Evolutionary conservation across 2,329 filamentous ascomycete genomes (phyloP).

Genomic region (Ophiostoma australiae): DNA sequence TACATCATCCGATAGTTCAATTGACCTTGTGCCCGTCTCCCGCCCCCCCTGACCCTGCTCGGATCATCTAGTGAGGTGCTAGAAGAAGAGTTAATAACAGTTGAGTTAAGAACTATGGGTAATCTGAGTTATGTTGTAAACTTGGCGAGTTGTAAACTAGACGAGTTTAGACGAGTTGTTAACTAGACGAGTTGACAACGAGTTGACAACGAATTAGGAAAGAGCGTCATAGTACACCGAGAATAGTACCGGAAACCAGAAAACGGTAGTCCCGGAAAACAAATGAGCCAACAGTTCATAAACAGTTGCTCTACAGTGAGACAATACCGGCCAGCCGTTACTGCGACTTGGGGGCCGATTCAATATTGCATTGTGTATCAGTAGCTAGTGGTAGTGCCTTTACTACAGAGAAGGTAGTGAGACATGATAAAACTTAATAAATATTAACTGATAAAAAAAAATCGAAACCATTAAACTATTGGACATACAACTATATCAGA

Average conservation of each 20-base stretch:
- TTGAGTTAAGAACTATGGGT: neutral
- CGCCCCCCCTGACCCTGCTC: conserved; percentile 12
- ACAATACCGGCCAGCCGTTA: neutral
- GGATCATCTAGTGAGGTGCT: conserved; percentile 7
- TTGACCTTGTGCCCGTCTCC: conserved; percentile 9
- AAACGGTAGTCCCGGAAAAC: neutral
- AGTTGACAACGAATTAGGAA: conserved; percentile 7
- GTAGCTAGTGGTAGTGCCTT: neutral
- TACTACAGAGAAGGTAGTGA: neutral
- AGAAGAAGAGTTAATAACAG: neutral
- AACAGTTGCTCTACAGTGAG: neutral
- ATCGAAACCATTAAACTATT: neutral
- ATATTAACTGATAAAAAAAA: neutral
- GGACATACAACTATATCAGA: neutral
- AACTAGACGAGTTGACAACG: neutral
- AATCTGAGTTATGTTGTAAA: neutral
- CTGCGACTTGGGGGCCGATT: neutral
- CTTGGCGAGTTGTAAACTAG: neutral
- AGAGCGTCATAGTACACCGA: neutral
- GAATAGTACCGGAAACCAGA: conserved; percentile 7
- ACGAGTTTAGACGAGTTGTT: neutral
- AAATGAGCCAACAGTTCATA: neutral
- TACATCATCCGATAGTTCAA: neutral
- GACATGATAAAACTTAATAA: neutral
- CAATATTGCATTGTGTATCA: neutral